Base-by-base conservation (phyloP, 2,329 filamentous ascomycete species). In the Diaporthe sp. region DNA sequence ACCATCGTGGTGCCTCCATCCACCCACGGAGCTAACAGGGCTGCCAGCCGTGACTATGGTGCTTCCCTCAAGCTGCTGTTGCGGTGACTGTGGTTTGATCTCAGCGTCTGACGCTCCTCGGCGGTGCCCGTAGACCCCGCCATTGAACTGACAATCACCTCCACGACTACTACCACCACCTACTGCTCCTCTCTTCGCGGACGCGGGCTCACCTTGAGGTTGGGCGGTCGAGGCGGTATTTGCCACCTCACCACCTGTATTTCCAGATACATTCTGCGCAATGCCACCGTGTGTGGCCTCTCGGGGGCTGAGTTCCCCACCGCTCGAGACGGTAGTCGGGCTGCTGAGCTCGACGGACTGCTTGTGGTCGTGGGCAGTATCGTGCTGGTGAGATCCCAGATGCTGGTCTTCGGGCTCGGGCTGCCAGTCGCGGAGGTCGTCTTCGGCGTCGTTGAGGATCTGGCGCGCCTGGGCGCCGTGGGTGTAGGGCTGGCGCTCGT, bases 391-490 rank as follows among this genome's bases (percentile, higher is more conserved):
- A 4, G 38, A n/a, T 12, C 67, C 66, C n/a, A 54, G 55, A 22
- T 77, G 78, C 50, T 77, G 76, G 17, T 81, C 78, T 25, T 87
- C 86, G 10, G 78, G 76, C 69, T 87, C 86, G 5, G 86, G 86
- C 72, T 86, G 86, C 95, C 96, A 98, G 54, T 91, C 89, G 72
- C 92, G 91, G 76, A 99, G 90, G 78, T 97, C 95, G 71, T 95
- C 93, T 84, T 99, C 97, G 55, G 95, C 96, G 77, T 98, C 96
- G 80, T 97, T 97, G 35, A 99, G 90, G 60, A 98, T 91, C 82
- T 97, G 94, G 71, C 95, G 92, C 2, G 95, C 95, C 77, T 93
- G 91, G 17, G 89, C 86, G 12, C 85, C 87, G 74, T 92, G 86
- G 47, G 90, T 87, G 81, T 97, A 98, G 0, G 88, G 84, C n/a